Conservation (phyloP, 306 rosid genomes). For the Echinosophora koreensis region DNA sequence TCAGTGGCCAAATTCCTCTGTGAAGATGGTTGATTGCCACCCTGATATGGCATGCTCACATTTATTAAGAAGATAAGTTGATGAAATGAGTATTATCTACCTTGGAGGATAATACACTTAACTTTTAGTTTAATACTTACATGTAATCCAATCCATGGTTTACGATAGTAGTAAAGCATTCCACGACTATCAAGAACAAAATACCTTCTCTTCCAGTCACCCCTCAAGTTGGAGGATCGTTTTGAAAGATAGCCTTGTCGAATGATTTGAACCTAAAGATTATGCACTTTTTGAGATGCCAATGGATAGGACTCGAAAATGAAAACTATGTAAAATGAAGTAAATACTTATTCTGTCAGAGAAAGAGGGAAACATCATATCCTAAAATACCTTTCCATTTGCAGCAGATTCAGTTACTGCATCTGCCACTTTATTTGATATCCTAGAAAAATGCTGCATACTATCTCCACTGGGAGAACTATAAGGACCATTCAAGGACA, state of each 20-base stretch:
- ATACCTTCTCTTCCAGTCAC: slow-evolving; percentile 85
- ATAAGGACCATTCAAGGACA: slow-evolving; percentile 56
- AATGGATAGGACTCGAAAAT: slow-evolving; percentile 15
- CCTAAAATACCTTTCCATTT: slow-evolving; percentile 68
- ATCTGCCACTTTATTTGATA: slow-evolving; percentile 63
- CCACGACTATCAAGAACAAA: slow-evolving; percentile 89
- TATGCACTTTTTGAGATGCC: slow-evolving; percentile 33
- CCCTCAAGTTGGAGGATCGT: slow-evolving; percentile 83
- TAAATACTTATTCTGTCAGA: neutral
- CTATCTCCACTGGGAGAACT: slow-evolving; percentile 53
- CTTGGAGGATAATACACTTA: slow-evolving; percentile 10
- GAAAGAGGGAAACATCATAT: slow-evolving; percentile 12
- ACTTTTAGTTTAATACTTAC: slow-evolving; percentile 61
- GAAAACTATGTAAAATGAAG: neutral
- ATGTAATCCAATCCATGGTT: slow-evolving; percentile 59
- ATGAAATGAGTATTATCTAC: slow-evolving; percentile 15
- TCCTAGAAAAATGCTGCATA: slow-evolving; percentile 59
- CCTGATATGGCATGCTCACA: slow-evolving; percentile 51
- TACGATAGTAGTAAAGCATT: slow-evolving; percentile 81
- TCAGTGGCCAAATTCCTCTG: slow-evolving; percentile 60
- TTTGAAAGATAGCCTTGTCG: slow-evolving; percentile 87
- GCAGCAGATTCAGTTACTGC: slow-evolving; percentile 76
- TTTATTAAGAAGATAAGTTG: slow-evolving; percentile 41
- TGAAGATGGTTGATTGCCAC: slow-evolving; percentile 54
- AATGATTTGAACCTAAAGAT: slow-evolving; percentile 70